Percentiles rank a stretch among this genome's conserved stretches.
phyloP scores from a whole-genome alignment of 345 rosid species.

The Carallia pectinifolia region DNA sequence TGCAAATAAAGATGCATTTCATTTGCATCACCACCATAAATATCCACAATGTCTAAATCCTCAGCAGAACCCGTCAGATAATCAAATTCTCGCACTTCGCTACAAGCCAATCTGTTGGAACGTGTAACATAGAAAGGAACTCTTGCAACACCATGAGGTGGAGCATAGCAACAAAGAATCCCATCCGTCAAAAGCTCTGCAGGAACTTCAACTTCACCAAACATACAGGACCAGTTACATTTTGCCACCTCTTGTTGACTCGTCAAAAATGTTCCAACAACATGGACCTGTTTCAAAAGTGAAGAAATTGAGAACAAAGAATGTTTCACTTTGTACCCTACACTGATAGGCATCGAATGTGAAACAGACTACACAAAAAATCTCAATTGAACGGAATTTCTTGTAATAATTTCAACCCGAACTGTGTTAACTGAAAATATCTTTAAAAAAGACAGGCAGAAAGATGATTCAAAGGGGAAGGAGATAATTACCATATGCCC shows the following conservation, averaged over 20 bases:
- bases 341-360: too few species aligned
- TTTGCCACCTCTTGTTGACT: slow-evolving; percentile 47
- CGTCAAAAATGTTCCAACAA: slow-evolving; percentile 75
- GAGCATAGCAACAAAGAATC: slow-evolving; percentile 67
- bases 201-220: slow-evolving; percentile 96
- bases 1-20: slow-evolving; percentile 50
- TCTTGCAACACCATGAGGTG: slow-evolving; percentile 63
- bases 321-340: neutral
- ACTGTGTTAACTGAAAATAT: too few species aligned
- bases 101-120: slow-evolving; percentile 92
- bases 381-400: too few species aligned
- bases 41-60: slow-evolving; percentile 30
- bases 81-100: slow-evolving; percentile 95
- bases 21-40: slow-evolving; percentile 18
- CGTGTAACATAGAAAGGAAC: slow-evolving; percentile 90
- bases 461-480: too few species aligned
- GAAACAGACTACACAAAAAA: too few species aligned
- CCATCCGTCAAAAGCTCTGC: slow-evolving; percentile 82
- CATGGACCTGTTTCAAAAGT: slow-evolving; percentile 49
- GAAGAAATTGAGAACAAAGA: slow-evolving; percentile 15
- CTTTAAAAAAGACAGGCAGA: too few species aligned
- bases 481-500: too few species aligned
- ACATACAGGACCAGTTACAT: slow-evolving; percentile 87
- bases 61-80: slow-evolving; percentile 40
- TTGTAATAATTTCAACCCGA: too few species aligned